A percentile compares a stretch with the other conserved stretches of the same genome.
Evolutionary conservation across 2,329 filamentous ascomycete species (phyloP).

Genomic region (Lasiodiplodia gonubiensis): DNA sequence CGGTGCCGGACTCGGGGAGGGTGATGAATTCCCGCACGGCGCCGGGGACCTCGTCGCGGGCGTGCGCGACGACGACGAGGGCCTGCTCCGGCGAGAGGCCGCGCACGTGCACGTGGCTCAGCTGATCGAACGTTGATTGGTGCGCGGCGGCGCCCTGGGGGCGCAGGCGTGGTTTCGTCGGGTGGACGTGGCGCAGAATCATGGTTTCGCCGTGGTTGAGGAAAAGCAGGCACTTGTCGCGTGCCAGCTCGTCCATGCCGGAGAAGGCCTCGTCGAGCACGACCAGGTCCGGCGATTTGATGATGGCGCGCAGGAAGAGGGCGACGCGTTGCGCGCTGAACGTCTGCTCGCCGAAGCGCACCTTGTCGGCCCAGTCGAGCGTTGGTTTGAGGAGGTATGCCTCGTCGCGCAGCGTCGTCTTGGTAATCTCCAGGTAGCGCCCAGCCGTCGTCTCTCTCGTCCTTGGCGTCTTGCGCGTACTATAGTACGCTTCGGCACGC

Average conservation of each 20-base stretch:
- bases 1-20: slow-evolving; percentile 75
- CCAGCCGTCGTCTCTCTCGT: no score
- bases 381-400: slow-evolving; percentile 35
- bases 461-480: slow-evolving; percentile 26
- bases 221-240: slow-evolving; percentile 88
- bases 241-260: slow-evolving; percentile 61
- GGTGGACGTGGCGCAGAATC: slow-evolving; percentile 44
- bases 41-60: slow-evolving; percentile 86
- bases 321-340: slow-evolving; percentile 85
- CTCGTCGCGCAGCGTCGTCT: slow-evolving; percentile 11
- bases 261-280: slow-evolving; percentile 60
- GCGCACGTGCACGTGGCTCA: slow-evolving; percentile 57
- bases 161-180: background rate
- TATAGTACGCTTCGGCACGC: slow-evolving; percentile 6
- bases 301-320: slow-evolving; percentile 70
- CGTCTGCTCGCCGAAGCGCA: slow-evolving; percentile 73
- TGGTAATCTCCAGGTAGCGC: background rate
- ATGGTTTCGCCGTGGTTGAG: slow-evolving; percentile 60
- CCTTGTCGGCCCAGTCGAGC: slow-evolving; percentile 68
- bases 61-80: slow-evolving; percentile 89
- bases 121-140: slow-evolving; percentile 50
- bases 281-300: slow-evolving; percentile 54
- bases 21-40: slow-evolving; percentile 85
- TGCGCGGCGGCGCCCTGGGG: slow-evolving; percentile 35
- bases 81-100: slow-evolving; percentile 76